Evolutionary conservation across 176 grass and related monocot species (phyloP), one percentile per base, ranked within the genome.

Genomic region (Pontederia paniculata): DNA sequence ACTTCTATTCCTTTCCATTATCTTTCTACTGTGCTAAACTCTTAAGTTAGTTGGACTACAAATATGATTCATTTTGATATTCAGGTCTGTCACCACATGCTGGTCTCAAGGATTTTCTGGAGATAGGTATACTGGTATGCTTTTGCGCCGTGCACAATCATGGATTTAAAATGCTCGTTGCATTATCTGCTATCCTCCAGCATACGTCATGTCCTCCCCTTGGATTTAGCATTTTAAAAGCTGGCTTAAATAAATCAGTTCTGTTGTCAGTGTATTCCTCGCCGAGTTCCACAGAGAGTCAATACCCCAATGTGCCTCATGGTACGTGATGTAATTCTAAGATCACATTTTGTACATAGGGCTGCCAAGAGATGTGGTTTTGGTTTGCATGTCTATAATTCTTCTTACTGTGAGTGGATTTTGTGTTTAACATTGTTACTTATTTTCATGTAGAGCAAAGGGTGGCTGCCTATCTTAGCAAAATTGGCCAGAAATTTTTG

Each of bases 131-230:
- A 60, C 72, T 96, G 49, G 59, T 84, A 53, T 89, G 91, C 77
- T 96, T 96, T 62, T 96, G 85, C 71, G 85, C 91, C 47, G 83
- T 96, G 50, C 91, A 96, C 55, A 96, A 76, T 71, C 85, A 96
- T 87, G 91, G 91, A 63, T 89, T 86, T 75, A 83, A 96, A 70
- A 96, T 96, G 82, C 91, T 96, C 63, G 76, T 83, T 72, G 82
- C 91, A n/a, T 74, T 96, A 46, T 96, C 91, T 49, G 78, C 76
- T 25, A 72, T 86, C 75, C 82, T 96, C 58, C 82, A 84, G 55
- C 85, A 96, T 75, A 86, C 91, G 47, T 85, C 91, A 75, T 83
- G 58, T 72, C 79, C 82, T 71, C 91, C 91, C 68, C 58, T 96
- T 84, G 91, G 91, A 58, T 96, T 89, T 76, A 81, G 70, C 71